phyloP scores from a whole-genome alignment of 768 basidiomycete genomes.

The Xerocomellus dryophilus region DNA sequence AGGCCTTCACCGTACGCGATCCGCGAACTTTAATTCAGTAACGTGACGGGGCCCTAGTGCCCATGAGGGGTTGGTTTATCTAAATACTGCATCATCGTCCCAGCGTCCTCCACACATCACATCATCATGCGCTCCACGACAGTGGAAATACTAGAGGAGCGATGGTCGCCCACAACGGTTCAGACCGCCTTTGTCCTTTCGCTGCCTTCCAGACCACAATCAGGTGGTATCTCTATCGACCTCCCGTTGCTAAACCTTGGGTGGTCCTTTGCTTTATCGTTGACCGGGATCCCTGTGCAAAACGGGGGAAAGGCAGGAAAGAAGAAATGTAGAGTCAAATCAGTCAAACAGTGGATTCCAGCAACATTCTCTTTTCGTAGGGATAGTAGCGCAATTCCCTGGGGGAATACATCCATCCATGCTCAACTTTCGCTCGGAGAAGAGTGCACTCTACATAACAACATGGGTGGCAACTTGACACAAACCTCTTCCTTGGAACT shows the following conservation, averaged over 20 bases:
- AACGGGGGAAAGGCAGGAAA: too few relatives aligned
- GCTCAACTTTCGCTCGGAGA: conserved; percentile 7
- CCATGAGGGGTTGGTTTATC: background rate
- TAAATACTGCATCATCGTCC: background rate
- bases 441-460: background rate
- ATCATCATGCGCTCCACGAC: background rate
- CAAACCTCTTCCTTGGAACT: too few relatives aligned
- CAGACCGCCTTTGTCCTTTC: conserved; percentile 4
- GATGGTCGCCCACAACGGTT: conserved; percentile 13
- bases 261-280: conserved; percentile 16
- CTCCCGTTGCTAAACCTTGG: conserved; percentile 12
- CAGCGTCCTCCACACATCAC: background rate
- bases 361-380: conserved; percentile 9
- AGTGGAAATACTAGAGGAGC: conserved; percentile 11
- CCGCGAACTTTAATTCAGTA: too few relatives aligned
- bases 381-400: background rate
- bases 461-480: background rate
- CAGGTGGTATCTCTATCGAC: background rate
- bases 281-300: background rate
- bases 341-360: background rate
- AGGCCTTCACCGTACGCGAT: too few relatives aligned
- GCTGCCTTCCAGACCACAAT: background rate
- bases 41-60: too few relatives aligned
- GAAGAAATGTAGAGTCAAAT: too few relatives aligned
- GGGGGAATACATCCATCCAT: conserved; percentile 15